A percentile compares a stretch with the other conserved stretches of the same genome.
Evolutionary conservation across 169 alveolate species (phyloP).

Genomic region (Babesia microti): DNA sequence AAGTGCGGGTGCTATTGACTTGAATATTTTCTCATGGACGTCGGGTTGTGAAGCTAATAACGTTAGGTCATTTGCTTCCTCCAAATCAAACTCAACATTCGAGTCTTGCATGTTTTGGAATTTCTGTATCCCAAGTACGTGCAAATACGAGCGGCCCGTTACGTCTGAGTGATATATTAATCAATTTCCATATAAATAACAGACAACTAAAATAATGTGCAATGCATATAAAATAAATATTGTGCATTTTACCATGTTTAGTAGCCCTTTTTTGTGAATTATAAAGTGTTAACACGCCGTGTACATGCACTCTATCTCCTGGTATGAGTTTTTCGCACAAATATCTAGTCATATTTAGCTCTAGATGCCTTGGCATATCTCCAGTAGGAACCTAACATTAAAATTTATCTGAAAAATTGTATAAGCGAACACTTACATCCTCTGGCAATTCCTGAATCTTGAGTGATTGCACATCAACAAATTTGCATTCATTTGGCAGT

Average conservation of each 20-base stretch:
- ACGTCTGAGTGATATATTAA: too few species aligned
- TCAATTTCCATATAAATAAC: too few species aligned
- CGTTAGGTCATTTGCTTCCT: slow-evolving; percentile 59
- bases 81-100: slow-evolving; percentile 52
- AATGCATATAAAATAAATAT: neutral
- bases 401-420: neutral
- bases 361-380: slow-evolving; percentile 80
- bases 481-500: slow-evolving; percentile 87
- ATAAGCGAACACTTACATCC: slow-evolving; percentile 68
- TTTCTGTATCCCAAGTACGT: slow-evolving; percentile 64
- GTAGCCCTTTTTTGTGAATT: slow-evolving; percentile 23
- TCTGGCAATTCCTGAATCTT: slow-evolving; percentile 98
- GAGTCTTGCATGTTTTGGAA: slow-evolving; percentile 36
- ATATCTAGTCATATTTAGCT: slow-evolving; percentile 75
- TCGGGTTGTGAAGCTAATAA: slow-evolving; percentile 76
- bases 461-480: slow-evolving; percentile 87
- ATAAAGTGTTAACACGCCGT: slow-evolving; percentile 79
- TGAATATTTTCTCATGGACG: slow-evolving; percentile 80
- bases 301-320: slow-evolving; percentile 91
- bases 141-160: slow-evolving; percentile 57
- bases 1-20: slow-evolving; percentile 93
- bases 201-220: neutral
- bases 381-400: slow-evolving; percentile 66
- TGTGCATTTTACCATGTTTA: slow-evolving; percentile 5
- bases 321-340: slow-evolving; percentile 89